phyloP scores from a whole-genome alignment of 148 eudicot species.

The Vaccinium corymbosum region DNA sequence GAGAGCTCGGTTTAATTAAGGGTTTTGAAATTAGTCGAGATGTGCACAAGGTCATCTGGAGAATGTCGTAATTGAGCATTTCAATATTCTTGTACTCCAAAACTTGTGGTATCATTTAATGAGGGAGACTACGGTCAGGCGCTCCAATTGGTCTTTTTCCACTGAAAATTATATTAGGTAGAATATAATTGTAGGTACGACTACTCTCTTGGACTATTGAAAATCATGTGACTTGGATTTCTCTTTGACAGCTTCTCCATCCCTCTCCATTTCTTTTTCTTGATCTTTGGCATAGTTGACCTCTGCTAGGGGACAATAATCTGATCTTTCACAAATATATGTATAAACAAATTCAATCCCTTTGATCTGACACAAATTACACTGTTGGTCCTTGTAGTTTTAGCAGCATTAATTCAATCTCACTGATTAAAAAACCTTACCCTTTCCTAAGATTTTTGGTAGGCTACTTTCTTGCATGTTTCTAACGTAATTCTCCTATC shows the following conservation, averaged over 20 bases:
- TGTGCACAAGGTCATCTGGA: no score
- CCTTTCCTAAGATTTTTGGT: no score
- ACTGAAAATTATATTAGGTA: neutral
- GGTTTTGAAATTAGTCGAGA: no score
- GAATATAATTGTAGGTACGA: conserved; percentile 3
- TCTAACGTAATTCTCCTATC: no score
- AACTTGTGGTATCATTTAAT: neutral
- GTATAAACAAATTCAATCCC: conserved; percentile 5
- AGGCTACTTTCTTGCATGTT: no score
- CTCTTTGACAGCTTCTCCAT: neutral
- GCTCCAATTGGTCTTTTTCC: conserved; percentile 23
- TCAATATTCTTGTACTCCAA: conserved; percentile 15
- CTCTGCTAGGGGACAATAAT: conserved; percentile 13
- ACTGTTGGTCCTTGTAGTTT: no score
- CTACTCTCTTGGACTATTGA: conserved; percentile 12
- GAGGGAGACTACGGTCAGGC: conserved; percentile 29
- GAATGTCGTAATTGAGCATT: no score
- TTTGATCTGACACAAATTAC: no score
- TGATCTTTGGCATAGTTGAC: conserved; percentile 18
- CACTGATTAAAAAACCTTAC: no score
- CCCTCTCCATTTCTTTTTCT: neutral
- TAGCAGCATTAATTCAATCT: neutral
- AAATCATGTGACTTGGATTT: conserved; percentile 9
- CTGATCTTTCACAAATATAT: conserved; percentile 9
- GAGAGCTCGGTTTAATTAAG: no score